Evolutionary conservation across 805 yeast species (phyloP), one percentile per base, ranked within the genome.

Genomic region (Cyberlindnera mycetangii): DNA sequence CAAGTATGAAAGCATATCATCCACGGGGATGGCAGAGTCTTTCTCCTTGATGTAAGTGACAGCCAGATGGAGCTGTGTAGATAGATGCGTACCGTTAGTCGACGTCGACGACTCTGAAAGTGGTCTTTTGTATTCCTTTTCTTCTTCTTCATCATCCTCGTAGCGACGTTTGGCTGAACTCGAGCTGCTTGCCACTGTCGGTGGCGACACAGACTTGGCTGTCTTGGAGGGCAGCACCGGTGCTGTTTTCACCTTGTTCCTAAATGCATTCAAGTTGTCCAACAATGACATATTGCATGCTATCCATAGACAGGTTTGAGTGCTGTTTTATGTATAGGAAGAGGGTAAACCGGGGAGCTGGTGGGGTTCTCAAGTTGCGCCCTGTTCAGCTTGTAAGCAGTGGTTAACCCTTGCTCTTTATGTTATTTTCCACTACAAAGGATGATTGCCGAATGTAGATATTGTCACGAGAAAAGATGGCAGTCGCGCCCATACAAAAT

Each of bases 1-100:
- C 50, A 93, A 66, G 56, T 87, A 83, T 34, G 78, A 75, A 57
- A 81, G 81, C 36, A 92, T 66, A 45, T 83, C 85, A 21, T 72
- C 69, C 6, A 88, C 73, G 6, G 79, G 65, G 1, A 90, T 81
- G 0, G 97, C 89, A 19, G 73, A 65, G 52, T 87, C 95, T 45
- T 67, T 61, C 66, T 65, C 67, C 58, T 89, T 90, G 49, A 93
- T 81, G 61, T 81, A 86, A 61, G 93, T 98, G 16, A 93, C 93
- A 1, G 98, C 97, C 61, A 89, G 78, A 58, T 88, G 83, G 42
- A 93, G 72, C 61, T 89, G 88, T 4, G 97, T 90, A 5, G 96
- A 86, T 45, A 85, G 75, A 61, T 87, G 95, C 53, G 86, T 52
- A 1, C 62, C 60, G 5, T 53, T 33, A 5, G 30, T 31, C 11